Evolutionary conservation across 2,329 filamentous ascomycete species (phyloP), one percentile per base, ranked within the genome.

Genomic region (Ascochyta viciae-villosae): DNA sequence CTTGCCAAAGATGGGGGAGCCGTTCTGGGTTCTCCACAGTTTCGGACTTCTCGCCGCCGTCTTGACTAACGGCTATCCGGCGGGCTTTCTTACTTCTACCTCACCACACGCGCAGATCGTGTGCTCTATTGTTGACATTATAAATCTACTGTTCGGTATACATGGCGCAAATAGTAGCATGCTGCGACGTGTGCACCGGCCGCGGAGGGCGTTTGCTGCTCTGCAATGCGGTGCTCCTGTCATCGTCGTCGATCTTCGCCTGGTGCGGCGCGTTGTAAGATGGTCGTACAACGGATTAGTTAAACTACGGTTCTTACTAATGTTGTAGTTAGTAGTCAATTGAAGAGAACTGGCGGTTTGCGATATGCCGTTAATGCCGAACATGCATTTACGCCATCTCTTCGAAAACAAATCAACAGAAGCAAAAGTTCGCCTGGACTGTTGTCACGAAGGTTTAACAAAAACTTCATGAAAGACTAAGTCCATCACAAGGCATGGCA

Each of bases 21-120:
- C 2, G 26, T 13, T 33, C 27, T 16, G 41, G 48, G 15, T 43
- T 51, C 53, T 46, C 53, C 53, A 56, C 33, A 48, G 2, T 41
- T 24, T 51, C 53, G 53, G 53, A 51, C 53, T 56, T 56, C 53
- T 56, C 48, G 31, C 53, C 53, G 53, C 37, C 23, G 12, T 43
- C 22, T 16, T 13, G n/a, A 16, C 12, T 4, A 31, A 35, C n/a
- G 6, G 10, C 7, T 34, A 34, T 34, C 10, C 31, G 31, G 13
- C 13, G 3, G 19, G 6, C 24, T 10, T 16, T 35, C 15, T 6
- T 35, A n/a, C 8, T 24, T n/a, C 15, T 37, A 16, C 41, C 12
- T 39, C 37, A 39, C 37, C n/a, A 12, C 12, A 39, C 23, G 9
- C 9, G 16, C 16, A 23, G 34, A 4, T 7, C 12, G 19, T 39